Evolutionary conservation across 2,329 filamentous ascomycete species (phyloP).

Genomic region (Xylaria multiplex): DNA sequence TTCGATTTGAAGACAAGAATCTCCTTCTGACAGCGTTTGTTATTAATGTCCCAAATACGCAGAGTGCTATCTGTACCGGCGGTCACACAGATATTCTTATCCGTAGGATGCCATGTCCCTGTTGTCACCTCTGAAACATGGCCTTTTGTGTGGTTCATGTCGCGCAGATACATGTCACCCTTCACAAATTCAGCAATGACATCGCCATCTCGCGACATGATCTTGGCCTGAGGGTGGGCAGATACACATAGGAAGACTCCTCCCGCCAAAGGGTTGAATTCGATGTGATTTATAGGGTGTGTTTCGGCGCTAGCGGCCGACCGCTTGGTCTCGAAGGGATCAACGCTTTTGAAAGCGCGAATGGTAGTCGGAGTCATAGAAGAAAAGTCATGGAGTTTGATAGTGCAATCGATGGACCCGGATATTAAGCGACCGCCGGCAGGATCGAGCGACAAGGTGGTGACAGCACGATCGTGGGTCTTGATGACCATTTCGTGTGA

Average conservation of each 20-base stretch:
- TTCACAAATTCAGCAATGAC: conserved; percentile 89
- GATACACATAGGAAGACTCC: conserved; percentile 86
- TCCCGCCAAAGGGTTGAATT: conserved; percentile 86
- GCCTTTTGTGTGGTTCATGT: conserved; percentile 98
- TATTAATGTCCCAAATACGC: conserved; percentile 96
- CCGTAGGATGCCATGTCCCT: conserved; percentile 89
- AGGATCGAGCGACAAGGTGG: conserved; percentile 83
- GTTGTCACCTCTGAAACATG: conserved; percentile 92
- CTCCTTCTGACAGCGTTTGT: conserved; percentile 88
- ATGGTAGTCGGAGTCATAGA: conserved; percentile 96
- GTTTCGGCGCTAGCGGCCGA: conserved; percentile 77
- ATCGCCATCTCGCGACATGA: conserved; percentile 89
- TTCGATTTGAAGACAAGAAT: conserved; percentile 96
- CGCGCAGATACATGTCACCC: conserved; percentile 96
- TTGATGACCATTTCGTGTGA: conserved; percentile 94
- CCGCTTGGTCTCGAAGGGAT: conserved; percentile 81
- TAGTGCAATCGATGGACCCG: conserved; percentile 88
- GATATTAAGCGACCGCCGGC: conserved; percentile 86
- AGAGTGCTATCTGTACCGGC: conserved; percentile 95
- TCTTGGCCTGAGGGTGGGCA: conserved; percentile 88
- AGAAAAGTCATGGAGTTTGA: conserved; percentile 95
- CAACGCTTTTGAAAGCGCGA: conserved; percentile 90
- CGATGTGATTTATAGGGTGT: conserved; percentile 85
- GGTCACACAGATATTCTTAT: conserved; percentile 86
- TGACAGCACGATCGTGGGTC: conserved; percentile 89